Percentiles rank a stretch among this genome's conserved stretches.
Conservation (phyloP, 768 basidiomycete genomes). For the Kwoniella dejecticola region DNA sequence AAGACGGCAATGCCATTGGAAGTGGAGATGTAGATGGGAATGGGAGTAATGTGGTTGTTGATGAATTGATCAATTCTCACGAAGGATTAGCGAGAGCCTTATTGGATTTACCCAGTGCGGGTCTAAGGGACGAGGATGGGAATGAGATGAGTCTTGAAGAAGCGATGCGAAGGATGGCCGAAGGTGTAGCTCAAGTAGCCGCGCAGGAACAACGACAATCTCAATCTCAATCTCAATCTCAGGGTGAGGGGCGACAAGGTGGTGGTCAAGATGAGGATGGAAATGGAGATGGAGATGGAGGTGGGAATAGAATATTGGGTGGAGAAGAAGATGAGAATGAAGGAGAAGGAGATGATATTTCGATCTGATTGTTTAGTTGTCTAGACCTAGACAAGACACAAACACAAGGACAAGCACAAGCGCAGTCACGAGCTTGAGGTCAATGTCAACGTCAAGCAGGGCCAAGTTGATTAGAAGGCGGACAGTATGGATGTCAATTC, state of each 20-base stretch:
- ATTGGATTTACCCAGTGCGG: slow-evolving; percentile 19
- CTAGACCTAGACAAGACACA: no score
- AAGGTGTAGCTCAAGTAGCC: slow-evolving; percentile 11
- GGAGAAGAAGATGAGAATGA: no score
- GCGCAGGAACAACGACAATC: background rate
- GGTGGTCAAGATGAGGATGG: slow-evolving; percentile 4
- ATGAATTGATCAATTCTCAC: slow-evolving; percentile 8
- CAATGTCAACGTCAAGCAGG: no score
- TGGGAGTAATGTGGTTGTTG: background rate
- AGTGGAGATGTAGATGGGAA: no score
- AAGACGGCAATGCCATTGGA: no score
- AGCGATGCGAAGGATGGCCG: slow-evolving; percentile 24
- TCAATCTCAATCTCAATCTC: background rate
- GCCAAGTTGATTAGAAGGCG: no score
- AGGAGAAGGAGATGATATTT: no score
- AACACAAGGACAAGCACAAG: no score
- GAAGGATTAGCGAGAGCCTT: slow-evolving; percentile 28
- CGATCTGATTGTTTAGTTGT: no score
- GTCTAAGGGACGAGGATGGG: slow-evolving; percentile 24
- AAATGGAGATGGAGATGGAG: background rate
- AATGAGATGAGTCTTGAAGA: slow-evolving; percentile 24
- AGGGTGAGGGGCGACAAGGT: background rate
- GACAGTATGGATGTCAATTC: no score
- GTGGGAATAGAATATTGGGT: background rate
- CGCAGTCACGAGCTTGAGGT: no score